These are phyloP conservation scores for Epichloe aotearoae DNA, from an alignment of 2,329 filamentous ascomycete genomes.

Conservation along the genomic window DNA sequence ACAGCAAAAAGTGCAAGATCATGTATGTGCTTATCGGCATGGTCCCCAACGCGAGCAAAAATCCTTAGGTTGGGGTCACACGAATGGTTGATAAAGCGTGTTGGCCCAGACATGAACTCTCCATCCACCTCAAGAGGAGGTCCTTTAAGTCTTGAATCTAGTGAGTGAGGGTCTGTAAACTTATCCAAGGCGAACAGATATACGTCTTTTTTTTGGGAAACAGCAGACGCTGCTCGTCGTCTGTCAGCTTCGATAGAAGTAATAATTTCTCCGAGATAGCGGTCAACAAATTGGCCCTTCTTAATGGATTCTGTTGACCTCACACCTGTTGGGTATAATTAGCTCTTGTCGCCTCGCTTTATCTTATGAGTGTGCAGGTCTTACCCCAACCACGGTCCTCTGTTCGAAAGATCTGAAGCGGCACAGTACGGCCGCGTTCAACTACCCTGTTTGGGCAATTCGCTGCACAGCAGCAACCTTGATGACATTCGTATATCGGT, in stretches of 20 bases:
- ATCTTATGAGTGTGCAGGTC: constrained; percentile 11
- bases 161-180: constrained; percentile 46
- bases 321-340: constrained; percentile 34
- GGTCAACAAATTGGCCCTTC: constrained; percentile 66
- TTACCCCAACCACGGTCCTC: constrained; percentile 60
- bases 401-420: constrained; percentile 67
- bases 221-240: constrained; percentile 43
- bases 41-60: constrained; percentile 67
- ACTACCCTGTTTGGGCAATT: constrained; percentile 65
- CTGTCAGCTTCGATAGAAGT: constrained; percentile 49
- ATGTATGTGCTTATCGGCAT: constrained; percentile 60
- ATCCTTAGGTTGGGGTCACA: constrained; percentile 70
- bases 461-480: constrained; percentile 49
- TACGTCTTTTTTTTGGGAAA: constrained; percentile 53
- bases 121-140: constrained; percentile 52
- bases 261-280: constrained; percentile 62
- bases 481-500: constrained; percentile 72
- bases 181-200: constrained; percentile 78
- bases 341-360: not conserved
- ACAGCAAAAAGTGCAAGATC: constrained; percentile 62
- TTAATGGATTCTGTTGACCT: constrained; percentile 50
- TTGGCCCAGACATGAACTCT: constrained; percentile 65
- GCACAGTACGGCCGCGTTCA: constrained; percentile 56
- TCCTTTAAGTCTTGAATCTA: constrained; percentile 41
- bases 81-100: constrained; percentile 72